Evolutionary conservation across 192 early-diverging fungal genomes (phyloP).

Genomic region (Backusella morwellensis): DNA sequence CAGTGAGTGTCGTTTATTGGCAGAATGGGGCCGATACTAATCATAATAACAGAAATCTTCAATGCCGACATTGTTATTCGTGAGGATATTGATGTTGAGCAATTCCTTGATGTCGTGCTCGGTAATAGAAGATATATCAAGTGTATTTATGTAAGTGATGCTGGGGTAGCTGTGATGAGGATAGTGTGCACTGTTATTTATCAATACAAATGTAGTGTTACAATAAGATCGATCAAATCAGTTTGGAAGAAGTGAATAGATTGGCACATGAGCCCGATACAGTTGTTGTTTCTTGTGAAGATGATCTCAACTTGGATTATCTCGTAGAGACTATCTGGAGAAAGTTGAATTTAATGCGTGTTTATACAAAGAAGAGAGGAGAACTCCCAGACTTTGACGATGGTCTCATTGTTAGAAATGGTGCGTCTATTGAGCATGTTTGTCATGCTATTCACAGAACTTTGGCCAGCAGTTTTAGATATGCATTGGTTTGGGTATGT

Average conservation of each 20-base stretch:
- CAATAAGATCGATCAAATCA: constrained; percentile 98
- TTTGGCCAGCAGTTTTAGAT: constrained; percentile 84
- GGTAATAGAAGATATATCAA: constrained; percentile 96
- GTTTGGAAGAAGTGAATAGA: constrained; percentile 92
- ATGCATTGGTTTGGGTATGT: constrained; percentile 90
- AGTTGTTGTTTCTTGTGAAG: constrained; percentile 86
- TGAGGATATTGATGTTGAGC: constrained; percentile 94
- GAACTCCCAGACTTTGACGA: constrained; percentile 94
- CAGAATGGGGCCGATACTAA: no score
- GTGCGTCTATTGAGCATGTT: constrained; percentile 79
- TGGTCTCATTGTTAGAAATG: constrained; percentile 84
- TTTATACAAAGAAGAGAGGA: constrained; percentile 96
- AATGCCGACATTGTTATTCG: constrained; percentile 97
- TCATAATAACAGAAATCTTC: constrained; percentile 67
- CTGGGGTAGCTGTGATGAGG: not conserved
- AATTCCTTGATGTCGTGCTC: constrained; percentile 98
- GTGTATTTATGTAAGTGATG: constrained; percentile 79
- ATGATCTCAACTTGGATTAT: constrained; percentile 89
- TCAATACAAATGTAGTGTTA: constrained; percentile 50
- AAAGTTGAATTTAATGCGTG: constrained; percentile 82
- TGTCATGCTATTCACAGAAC: constrained; percentile 90
- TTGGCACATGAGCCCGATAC: constrained; percentile 89
- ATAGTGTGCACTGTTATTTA: not conserved
- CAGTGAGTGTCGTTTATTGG: constrained; percentile 39
- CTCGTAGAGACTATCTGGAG: constrained; percentile 92